These are phyloP conservation scores for Entomortierella lignicola DNA, from an alignment of 192 early-diverging fungal genomes.

Conservation along the genomic window DNA sequence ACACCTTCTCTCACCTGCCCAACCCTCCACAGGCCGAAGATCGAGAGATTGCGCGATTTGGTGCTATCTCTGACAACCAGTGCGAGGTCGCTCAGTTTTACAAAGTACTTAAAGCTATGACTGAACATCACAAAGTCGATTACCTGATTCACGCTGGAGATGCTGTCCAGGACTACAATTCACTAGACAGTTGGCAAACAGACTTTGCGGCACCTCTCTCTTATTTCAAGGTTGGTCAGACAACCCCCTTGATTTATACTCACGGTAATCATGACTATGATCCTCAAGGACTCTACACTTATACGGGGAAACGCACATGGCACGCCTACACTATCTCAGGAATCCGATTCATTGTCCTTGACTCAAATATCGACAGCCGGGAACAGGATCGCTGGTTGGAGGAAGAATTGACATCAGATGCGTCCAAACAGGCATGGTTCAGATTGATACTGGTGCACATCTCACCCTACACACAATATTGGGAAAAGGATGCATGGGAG, in stretches of 20 bases:
- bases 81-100: conserved; percentile 45
- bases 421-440: conserved; percentile 65
- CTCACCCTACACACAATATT: conserved; percentile 81
- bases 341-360: conserved; percentile 74
- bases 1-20: conserved; percentile 44
- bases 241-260: conserved; percentile 71
- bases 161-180: conserved; percentile 67
- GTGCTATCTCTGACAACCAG: conserved; percentile 62
- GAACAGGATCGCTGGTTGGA: conserved; percentile 73
- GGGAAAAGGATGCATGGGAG: conserved; percentile 77
- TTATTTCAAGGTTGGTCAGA: conserved; percentile 64
- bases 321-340: conserved; percentile 68
- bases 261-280: conserved; percentile 85
- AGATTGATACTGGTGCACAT: conserved; percentile 77
- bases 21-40: conserved; percentile 52
- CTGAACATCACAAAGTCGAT: conserved; percentile 56
- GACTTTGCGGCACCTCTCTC: conserved; percentile 75
- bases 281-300: conserved; percentile 54
- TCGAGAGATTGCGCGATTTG: conserved; percentile 58
- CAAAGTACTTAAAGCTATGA: conserved; percentile 41
- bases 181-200: conserved; percentile 75
- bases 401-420: conserved; percentile 66
- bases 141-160: conserved; percentile 78
- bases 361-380: conserved; percentile 70
- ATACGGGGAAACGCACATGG: conserved; percentile 68